These are phyloP conservation scores for Penstemon barbatus DNA, from an alignment of 257 asterid species.

Conservation along the genomic window DNA sequence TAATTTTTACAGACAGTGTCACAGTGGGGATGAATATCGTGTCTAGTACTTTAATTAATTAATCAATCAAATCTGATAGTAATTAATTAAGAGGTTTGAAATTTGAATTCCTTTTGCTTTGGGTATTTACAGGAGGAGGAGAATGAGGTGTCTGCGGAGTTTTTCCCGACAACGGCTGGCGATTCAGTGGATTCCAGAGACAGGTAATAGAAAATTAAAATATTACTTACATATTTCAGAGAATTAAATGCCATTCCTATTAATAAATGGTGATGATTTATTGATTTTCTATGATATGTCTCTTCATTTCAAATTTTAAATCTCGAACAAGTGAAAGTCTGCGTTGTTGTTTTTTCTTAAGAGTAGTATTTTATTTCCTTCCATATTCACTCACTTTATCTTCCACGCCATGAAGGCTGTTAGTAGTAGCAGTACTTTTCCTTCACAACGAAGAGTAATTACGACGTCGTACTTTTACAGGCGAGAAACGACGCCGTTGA, in stretches of 20 bases:
- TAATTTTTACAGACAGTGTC: constrained; percentile 15
- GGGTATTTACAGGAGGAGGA: constrained; percentile 29
- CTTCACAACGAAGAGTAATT: constrained; percentile 9
- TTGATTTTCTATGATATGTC: constrained; percentile 25
- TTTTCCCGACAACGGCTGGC: constrained; percentile 35
- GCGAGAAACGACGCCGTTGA: constrained; percentile 37
- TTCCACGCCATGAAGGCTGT: constrained; percentile 19
- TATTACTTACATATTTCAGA: neutral
- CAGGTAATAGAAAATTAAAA: constrained; percentile 32
- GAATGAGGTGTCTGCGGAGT: constrained; percentile 39
- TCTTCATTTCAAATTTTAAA: constrained; percentile 49
- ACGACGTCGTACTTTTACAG: constrained; percentile 30
- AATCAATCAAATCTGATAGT: neutral
- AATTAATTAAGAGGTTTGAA: constrained; percentile 5
- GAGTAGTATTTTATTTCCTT: constrained; percentile 7
- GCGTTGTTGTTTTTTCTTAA: neutral
- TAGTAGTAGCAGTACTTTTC: neutral
- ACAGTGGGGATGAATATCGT: constrained; percentile 29
- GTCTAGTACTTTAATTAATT: constrained; percentile 25
- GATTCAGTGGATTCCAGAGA: constrained; percentile 38
- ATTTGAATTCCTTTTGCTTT: constrained; percentile 32
- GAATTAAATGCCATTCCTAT: no score
- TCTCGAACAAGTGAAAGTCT: neutral
- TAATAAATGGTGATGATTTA: constrained; percentile 22
- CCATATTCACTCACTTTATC: constrained; percentile 17